Evolutionary conservation across 345 rosid genomes (phyloP).

Genomic region (Triadica sebifera): DNA sequence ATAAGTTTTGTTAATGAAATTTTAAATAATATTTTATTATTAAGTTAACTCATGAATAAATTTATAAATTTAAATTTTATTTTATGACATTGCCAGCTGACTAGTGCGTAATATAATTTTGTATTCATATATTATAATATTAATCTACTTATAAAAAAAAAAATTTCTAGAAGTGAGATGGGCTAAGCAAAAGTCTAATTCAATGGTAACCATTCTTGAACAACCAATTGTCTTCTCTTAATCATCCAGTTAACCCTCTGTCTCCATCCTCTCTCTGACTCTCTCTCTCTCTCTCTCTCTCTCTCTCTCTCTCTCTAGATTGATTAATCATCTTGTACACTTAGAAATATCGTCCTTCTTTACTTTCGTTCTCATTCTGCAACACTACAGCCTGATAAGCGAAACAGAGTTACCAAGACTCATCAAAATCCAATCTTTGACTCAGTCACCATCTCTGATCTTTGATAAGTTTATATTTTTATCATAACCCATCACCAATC

Average conservation of each 20-base stretch:
- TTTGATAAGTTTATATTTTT: neutral
- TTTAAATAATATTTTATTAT: too few species aligned
- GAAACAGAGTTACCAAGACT: neutral
- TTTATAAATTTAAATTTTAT: too few species aligned
- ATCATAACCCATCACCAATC: neutral
- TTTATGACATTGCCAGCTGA: too few species aligned
- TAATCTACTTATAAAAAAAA: too few species aligned
- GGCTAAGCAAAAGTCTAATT: neutral
- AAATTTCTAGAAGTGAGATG: too few species aligned
- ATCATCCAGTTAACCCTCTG: neutral
- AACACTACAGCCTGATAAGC: neutral
- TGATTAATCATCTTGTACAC: neutral
- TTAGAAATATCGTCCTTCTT: neutral
- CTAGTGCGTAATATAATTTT: too few species aligned
- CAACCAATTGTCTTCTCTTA: constrained; percentile 1
- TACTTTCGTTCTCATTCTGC: neutral
- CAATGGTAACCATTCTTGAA: constrained; percentile 2
- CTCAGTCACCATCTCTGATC: constrained; percentile 9
- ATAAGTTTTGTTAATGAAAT: too few species aligned
- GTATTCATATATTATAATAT: too few species aligned
- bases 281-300: too few species aligned
- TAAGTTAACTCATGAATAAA: too few species aligned
- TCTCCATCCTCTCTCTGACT: too few species aligned
- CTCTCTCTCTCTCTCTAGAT: neutral
- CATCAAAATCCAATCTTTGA: constrained; percentile 12